Conservation (phyloP, 371 early-diverging fungal genomes). For the Apophysomyces variabilis region DNA sequence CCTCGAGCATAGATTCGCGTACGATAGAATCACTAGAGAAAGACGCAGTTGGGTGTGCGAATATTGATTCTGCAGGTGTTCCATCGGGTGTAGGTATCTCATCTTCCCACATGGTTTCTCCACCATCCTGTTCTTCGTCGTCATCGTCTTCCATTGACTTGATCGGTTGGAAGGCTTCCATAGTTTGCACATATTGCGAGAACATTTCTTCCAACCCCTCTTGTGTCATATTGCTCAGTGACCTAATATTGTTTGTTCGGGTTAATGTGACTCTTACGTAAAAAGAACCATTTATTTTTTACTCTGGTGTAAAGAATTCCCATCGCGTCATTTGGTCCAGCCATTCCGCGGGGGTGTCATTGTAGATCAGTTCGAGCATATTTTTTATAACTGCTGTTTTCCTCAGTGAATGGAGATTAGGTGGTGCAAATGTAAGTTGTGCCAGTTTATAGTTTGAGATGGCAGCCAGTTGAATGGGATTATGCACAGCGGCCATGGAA, state of each 20-base stretch:
- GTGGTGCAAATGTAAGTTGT: slow-evolving; percentile 59
- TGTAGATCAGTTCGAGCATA: slow-evolving; percentile 46
- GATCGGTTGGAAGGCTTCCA: slow-evolving; percentile 49
- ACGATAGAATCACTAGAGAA: slow-evolving; percentile 18
- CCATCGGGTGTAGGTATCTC: slow-evolving; percentile 16
- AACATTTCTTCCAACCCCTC: slow-evolving; percentile 51
- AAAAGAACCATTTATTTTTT: slow-evolving; percentile 15
- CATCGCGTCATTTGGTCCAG: slow-evolving; percentile 59
- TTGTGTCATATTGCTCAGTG: slow-evolving; percentile 52
- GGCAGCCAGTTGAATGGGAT: slow-evolving; percentile 57
- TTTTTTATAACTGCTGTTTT: slow-evolving; percentile 57
- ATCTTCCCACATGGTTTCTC: slow-evolving; percentile 27
- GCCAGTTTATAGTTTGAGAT: slow-evolving; percentile 60
- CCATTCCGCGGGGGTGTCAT: slow-evolving; percentile 53
- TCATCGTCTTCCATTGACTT: slow-evolving; percentile 33
- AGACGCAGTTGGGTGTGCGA: slow-evolving; percentile 21
- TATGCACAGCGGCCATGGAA: slow-evolving; percentile 33
- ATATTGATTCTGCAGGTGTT: slow-evolving; percentile 23
- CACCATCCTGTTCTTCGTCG: slow-evolving; percentile 30
- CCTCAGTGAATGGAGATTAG: slow-evolving; percentile 48
- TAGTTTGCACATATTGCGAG: slow-evolving; percentile 48
- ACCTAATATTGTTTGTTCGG: slow-evolving; percentile 27
- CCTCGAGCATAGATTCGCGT: slow-evolving; percentile 7
- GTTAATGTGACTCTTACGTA: slow-evolving; percentile 19
- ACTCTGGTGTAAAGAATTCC: slow-evolving; percentile 58